Conservation (phyloP, 2,329 filamentous ascomycete genomes). For the Fusarium marasasianum region DNA sequence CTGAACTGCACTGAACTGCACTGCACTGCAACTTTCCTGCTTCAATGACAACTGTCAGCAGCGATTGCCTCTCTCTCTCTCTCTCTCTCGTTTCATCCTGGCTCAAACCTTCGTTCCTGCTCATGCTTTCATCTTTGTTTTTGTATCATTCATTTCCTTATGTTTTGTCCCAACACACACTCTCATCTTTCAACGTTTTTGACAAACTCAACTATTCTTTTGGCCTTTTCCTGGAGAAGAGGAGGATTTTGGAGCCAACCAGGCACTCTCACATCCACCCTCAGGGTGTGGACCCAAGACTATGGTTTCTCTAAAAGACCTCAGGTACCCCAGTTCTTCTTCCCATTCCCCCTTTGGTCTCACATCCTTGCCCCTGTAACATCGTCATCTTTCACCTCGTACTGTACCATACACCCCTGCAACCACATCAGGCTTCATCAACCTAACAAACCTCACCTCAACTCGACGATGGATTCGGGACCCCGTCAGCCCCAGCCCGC, state of each 20-base stretch:
- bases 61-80: constrained; percentile 5
- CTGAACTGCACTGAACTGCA: constrained; percentile 6
- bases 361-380: constrained; percentile 12
- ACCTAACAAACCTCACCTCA: neutral
- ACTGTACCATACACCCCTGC: constrained; percentile 13
- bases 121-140: constrained; percentile 12
- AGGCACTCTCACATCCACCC: neutral
- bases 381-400: constrained; percentile 5
- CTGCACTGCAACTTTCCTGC: neutral
- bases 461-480: neutral
- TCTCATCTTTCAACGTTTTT: neutral
- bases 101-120: constrained; percentile 2
- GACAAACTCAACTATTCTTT: neutral
- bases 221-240: neutral
- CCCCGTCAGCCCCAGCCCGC: neutral
- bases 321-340: constrained; percentile 27
- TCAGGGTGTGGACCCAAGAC: constrained; percentile 17
- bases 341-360: constrained; percentile 7
- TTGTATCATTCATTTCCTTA: neutral
- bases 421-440: constrained; percentile 4
- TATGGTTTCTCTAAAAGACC: constrained; percentile 15
- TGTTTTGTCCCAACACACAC: neutral
- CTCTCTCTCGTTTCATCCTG: neutral
- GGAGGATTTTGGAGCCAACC: neutral
- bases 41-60: constrained; percentile 16